phyloP scores from a whole-genome alignment of 768 basidiomycete species.

The Erythrobasidium yunnanense region DNA sequence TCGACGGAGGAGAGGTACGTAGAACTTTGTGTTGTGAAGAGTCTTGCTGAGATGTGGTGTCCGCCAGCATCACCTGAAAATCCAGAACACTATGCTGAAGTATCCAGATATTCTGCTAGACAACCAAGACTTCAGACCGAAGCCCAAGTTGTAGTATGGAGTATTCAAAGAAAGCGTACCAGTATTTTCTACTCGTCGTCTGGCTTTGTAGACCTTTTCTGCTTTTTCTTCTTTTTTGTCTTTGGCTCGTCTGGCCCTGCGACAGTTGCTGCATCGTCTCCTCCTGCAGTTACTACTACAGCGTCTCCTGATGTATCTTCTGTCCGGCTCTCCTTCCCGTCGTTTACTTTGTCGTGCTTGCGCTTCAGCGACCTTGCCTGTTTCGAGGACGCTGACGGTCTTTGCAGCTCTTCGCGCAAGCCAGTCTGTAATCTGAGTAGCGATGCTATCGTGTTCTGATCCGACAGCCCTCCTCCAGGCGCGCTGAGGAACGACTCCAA shows the following conservation, averaged over 20 bases:
- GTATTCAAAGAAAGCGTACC: no score
- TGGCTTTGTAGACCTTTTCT: no score
- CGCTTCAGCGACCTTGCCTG: neutral
- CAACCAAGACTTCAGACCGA: neutral
- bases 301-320: no score
- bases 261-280: neutral
- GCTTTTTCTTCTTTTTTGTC: constrained; percentile 15
- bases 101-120: neutral
- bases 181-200: no score
- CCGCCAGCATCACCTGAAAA: neutral
- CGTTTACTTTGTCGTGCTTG: neutral
- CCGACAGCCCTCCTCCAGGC: neutral
- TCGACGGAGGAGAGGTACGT: constrained; percentile 42
- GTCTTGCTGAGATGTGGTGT: neutral
- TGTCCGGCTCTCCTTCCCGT: no score
- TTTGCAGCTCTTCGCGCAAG: neutral
- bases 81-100: neutral
- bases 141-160: neutral
- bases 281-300: neutral
- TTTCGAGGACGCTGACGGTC: neutral
- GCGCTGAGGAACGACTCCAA: neutral
- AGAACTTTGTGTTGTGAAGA: neutral
- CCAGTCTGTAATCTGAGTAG: constrained; percentile 3
- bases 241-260: neutral
- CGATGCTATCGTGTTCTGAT: constrained; percentile 2